phyloP scores from a whole-genome alignment of 116 monocot genomes.

The Iris pallida region DNA sequence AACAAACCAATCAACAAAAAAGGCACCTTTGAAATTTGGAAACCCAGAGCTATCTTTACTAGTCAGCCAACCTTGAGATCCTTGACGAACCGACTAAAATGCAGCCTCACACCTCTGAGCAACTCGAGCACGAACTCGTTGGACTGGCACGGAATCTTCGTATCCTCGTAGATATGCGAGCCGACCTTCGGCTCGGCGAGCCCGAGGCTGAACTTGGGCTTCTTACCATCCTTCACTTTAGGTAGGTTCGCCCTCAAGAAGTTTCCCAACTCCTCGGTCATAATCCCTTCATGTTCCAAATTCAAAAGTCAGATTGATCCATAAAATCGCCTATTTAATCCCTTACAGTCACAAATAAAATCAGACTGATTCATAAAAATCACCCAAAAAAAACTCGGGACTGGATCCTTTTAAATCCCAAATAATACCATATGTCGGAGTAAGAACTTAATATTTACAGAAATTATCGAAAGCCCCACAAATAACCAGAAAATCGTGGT shows the following conservation, averaged over 20 bases:
- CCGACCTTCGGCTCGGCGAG: conserved; percentile 79
- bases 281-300: conserved; percentile 33
- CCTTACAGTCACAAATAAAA: neutral
- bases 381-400: too few relatives aligned
- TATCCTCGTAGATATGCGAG: conserved; percentile 70
- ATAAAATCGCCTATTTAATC: too few relatives aligned
- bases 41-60: neutral
- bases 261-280: conserved; percentile 77
- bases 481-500: too few relatives aligned
- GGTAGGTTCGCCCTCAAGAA: conserved; percentile 80
- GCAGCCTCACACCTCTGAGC: conserved; percentile 72
- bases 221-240: conserved; percentile 69
- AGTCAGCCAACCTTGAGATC: conserved; percentile 59
- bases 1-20: neutral
- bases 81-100: conserved; percentile 75
- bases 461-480: too few relatives aligned
- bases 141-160: conserved; percentile 77
- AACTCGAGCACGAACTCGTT: conserved; percentile 81
- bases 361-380: too few relatives aligned
- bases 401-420: too few relatives aligned
- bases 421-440: too few relatives aligned
- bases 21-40: neutral
- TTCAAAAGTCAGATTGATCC: too few relatives aligned
- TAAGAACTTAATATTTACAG: too few relatives aligned
- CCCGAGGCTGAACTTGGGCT: conserved; percentile 71